These are phyloP conservation scores for Vitellaria paradoxa DNA, from an alignment of 179 eudicot genomes.

Conservation along the genomic window DNA sequence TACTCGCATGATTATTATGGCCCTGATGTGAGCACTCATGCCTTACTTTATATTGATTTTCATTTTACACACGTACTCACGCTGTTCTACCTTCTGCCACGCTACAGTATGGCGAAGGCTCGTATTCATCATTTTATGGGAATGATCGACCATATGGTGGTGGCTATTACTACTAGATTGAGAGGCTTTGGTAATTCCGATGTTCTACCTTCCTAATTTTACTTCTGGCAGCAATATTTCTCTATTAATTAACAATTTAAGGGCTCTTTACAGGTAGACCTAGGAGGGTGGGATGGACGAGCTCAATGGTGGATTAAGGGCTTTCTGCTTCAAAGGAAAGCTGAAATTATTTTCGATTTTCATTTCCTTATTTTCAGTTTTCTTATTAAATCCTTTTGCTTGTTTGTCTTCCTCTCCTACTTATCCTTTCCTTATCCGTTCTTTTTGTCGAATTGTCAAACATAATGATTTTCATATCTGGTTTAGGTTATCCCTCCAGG, in stretches of 20 bases:
- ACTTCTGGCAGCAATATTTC: conserved; percentile 10
- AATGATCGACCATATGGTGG: conserved; percentile 64
- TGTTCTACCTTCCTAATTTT: background rate
- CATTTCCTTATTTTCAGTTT: conserved; percentile 15
- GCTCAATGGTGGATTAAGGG: conserved; percentile 4
- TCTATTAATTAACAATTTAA: background rate
- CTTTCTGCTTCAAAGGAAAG: conserved; percentile 25
- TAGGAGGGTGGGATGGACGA: conserved; percentile 12
- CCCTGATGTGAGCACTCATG: conserved; percentile 54
- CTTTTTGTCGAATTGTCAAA: conserved; percentile 9
- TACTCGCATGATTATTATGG: conserved; percentile 69
- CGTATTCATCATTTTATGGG: conserved; percentile 49
- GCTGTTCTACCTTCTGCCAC: conserved; percentile 6
- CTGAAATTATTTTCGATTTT: conserved; percentile 22
- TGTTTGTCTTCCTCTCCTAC: background rate
- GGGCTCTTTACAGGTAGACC: conserved; percentile 23
- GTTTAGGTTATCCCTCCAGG: conserved; percentile 20
- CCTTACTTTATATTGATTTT: conserved; percentile 13
- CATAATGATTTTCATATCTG: conserved; percentile 14
- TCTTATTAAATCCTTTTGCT: conserved; percentile 4
- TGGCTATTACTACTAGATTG: conserved; percentile 56
- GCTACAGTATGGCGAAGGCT: conserved; percentile 58
- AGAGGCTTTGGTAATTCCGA: conserved; percentile 24
- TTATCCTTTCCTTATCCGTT: background rate
- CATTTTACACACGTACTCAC: background rate